phyloP scores from a whole-genome alignment of 306 rosid species.

The Bauhinia variegata region DNA sequence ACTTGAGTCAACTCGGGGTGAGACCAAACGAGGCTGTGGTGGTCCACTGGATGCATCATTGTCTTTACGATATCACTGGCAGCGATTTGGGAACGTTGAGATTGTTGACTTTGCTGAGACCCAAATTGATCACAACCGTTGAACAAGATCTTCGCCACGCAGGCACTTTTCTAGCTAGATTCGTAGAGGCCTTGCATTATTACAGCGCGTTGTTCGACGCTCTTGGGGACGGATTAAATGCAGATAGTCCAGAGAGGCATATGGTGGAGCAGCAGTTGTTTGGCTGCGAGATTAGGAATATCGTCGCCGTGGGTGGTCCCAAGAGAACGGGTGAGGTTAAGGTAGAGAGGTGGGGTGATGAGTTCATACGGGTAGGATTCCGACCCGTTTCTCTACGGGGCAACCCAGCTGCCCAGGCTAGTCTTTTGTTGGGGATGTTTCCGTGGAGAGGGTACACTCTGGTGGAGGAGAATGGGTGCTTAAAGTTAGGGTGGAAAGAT shows the following conservation, averaged over 20 bases:
- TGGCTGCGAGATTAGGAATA: slow-evolving; percentile 91
- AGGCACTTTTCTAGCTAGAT: slow-evolving; percentile 77
- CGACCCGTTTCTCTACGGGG: slow-evolving; percentile 71
- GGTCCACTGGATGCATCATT: slow-evolving; percentile 99
- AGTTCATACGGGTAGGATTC: slow-evolving; percentile 77
- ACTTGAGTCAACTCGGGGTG: slow-evolving; percentile 71
- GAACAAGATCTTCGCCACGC: slow-evolving; percentile 96
- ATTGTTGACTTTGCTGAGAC: slow-evolving; percentile 59
- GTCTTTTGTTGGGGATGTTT: slow-evolving; percentile 81
- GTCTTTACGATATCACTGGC: slow-evolving; percentile 87
- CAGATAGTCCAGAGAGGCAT: slow-evolving; percentile 77
- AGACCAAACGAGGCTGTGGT: slow-evolving; percentile 67
- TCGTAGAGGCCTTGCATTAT: slow-evolving; percentile 95
- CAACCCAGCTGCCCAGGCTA: slow-evolving; percentile 94
- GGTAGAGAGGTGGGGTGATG: slow-evolving; percentile 87
- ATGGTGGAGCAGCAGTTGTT: slow-evolving; percentile 94
- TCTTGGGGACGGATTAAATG: slow-evolving; percentile 75
- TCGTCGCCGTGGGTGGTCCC: slow-evolving; percentile 94
- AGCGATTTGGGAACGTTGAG: slow-evolving; percentile 81
- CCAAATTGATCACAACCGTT: slow-evolving; percentile 77
- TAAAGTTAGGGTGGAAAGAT: slow-evolving; percentile 97
- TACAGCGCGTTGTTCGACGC: slow-evolving; percentile 99
- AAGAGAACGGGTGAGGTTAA: slow-evolving; percentile 87
- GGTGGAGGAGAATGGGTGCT: slow-evolving; percentile 82
- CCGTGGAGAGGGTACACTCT: slow-evolving; percentile 96